A percentile compares a stretch with the other conserved stretches of the same genome.
Conservation (phyloP, 1,284 basidiomycete genomes). For the Prillingera fragicola region DNA sequence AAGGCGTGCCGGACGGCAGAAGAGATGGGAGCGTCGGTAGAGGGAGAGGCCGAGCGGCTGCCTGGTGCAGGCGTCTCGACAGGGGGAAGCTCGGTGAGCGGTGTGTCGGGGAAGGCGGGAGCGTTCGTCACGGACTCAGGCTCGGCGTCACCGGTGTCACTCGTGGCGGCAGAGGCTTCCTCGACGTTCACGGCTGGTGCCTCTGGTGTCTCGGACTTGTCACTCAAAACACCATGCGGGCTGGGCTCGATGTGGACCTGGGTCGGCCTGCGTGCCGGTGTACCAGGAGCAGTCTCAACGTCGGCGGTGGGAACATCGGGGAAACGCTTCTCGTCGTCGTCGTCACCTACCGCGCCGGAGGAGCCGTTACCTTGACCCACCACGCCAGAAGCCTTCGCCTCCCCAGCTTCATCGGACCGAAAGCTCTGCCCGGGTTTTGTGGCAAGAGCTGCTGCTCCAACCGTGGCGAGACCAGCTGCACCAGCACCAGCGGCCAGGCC, state of each 20-base stretch:
- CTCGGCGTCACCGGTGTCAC: neutral
- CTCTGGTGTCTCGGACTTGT: neutral
- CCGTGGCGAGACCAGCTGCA: neutral
- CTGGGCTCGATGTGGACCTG: constrained; percentile 41
- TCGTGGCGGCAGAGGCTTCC: neutral
- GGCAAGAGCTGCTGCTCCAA: constrained; percentile 2
- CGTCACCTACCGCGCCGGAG: too few species aligned
- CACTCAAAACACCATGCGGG: constrained; percentile 11
- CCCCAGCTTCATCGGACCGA: constrained; percentile 2
- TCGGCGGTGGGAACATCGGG: constrained; percentile 1
- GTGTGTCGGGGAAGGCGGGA: constrained; percentile 3
- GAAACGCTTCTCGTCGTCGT: constrained; percentile 4
- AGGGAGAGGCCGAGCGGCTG: neutral
- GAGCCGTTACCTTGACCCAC: neutral
- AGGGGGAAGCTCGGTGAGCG: constrained; percentile 2
- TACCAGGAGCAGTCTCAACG: constrained; percentile 1
- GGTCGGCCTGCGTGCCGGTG: constrained; percentile 13
- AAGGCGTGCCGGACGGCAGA: constrained; percentile 15
- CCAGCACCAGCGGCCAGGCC: too few species aligned
- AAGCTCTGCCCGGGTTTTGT: constrained; percentile 4
- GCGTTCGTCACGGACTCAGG: constrained; percentile 4
- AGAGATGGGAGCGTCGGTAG: constrained; percentile 4
- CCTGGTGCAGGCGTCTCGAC: neutral
- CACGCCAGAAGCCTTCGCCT: neutral
- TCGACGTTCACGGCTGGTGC: neutral